Percentiles rank a stretch among this genome's conserved stretches.
These are phyloP conservation scores for Alternaria sp. DNA, from an alignment of 2,329 filamentous ascomycete species.

Conservation along the genomic window DNA sequence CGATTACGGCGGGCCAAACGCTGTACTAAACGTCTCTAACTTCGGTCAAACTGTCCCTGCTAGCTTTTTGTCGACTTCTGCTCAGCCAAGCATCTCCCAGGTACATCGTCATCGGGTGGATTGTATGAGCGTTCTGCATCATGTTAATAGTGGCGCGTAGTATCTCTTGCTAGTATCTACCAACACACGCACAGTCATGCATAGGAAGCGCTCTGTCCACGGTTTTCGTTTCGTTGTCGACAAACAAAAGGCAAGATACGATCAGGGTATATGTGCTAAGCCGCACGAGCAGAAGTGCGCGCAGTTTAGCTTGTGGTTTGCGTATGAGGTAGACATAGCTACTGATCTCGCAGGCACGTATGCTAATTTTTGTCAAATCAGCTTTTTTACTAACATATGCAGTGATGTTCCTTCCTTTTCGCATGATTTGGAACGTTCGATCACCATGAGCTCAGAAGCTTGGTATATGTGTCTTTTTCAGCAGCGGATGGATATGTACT, in stretches of 20 bases:
- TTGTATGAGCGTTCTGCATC: slow-evolving; percentile 40
- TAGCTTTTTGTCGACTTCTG: slow-evolving; percentile 51
- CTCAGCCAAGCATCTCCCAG: slow-evolving; percentile 30
- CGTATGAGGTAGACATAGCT: slow-evolving; percentile 47
- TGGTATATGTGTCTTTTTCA: slow-evolving; percentile 41
- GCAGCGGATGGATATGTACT: slow-evolving; percentile 10
- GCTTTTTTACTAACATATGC: neutral
- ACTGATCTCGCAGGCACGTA: slow-evolving; percentile 45
- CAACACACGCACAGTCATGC: slow-evolving; percentile 39
- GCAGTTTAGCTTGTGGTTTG: slow-evolving; percentile 44
- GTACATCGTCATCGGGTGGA: slow-evolving; percentile 50
- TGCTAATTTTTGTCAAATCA: no score
- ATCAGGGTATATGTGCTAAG: slow-evolving; percentile 35
- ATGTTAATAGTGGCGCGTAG: neutral
- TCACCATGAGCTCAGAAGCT: slow-evolving; percentile 45
- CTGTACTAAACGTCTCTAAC: slow-evolving; percentile 25
- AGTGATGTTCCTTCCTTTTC: slow-evolving; percentile 51
- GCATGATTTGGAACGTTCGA: slow-evolving; percentile 50
- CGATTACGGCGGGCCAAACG: slow-evolving; percentile 52
- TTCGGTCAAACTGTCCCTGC: slow-evolving; percentile 21
- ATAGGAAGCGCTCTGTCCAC: slow-evolving; percentile 50
- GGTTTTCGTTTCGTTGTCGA: slow-evolving; percentile 45
- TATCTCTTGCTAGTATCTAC: neutral
- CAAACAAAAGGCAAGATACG: slow-evolving; percentile 51
- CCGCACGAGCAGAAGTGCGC: slow-evolving; percentile 20